phyloP scores from a whole-genome alignment of 2,329 filamentous ascomycete genomes.

The Exophiala sp. region DNA sequence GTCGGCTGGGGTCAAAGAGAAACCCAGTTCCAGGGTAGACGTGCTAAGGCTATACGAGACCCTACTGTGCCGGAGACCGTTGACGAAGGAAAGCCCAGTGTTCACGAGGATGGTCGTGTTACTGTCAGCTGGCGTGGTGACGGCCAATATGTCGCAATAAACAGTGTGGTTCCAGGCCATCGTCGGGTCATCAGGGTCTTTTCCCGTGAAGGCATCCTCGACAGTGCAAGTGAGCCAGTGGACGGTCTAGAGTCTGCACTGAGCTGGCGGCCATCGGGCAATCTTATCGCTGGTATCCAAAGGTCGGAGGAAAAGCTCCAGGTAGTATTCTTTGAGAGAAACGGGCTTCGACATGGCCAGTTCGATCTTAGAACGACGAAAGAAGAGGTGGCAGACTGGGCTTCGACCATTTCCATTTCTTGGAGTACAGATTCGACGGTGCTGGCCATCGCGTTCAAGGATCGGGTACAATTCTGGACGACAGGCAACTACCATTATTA shows the following conservation, averaged over 20 bases:
- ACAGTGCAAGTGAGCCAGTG: slow-evolving; percentile 92
- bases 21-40: slow-evolving; percentile 92
- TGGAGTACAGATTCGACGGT: slow-evolving; percentile 96
- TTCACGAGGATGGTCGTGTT: slow-evolving; percentile 66
- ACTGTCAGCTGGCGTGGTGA: slow-evolving; percentile 92
- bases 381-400: slow-evolving; percentile 55
- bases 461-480: slow-evolving; percentile 88
- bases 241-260: slow-evolving; percentile 82
- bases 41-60: slow-evolving; percentile 80
- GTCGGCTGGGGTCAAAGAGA: slow-evolving; percentile 98
- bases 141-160: slow-evolving; percentile 85
- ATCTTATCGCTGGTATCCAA: slow-evolving; percentile 84
- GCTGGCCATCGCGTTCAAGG: slow-evolving; percentile 71
- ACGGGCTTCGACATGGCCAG: slow-evolving; percentile 93
- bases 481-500: slow-evolving; percentile 99
- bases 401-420: slow-evolving; percentile 61
- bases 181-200: slow-evolving; percentile 85
- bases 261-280: slow-evolving; percentile 89
- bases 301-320: slow-evolving; percentile 60
- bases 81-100: slow-evolving; percentile 74
- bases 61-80: slow-evolving; percentile 92
- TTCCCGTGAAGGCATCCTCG: slow-evolving; percentile 81
- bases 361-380: slow-evolving; percentile 72
- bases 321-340: slow-evolving; percentile 93
- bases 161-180: slow-evolving; percentile 64